These are phyloP conservation scores for Aspergillus sp. DNA, from an alignment of 2,329 filamentous ascomycete genomes.

Conservation along the genomic window DNA sequence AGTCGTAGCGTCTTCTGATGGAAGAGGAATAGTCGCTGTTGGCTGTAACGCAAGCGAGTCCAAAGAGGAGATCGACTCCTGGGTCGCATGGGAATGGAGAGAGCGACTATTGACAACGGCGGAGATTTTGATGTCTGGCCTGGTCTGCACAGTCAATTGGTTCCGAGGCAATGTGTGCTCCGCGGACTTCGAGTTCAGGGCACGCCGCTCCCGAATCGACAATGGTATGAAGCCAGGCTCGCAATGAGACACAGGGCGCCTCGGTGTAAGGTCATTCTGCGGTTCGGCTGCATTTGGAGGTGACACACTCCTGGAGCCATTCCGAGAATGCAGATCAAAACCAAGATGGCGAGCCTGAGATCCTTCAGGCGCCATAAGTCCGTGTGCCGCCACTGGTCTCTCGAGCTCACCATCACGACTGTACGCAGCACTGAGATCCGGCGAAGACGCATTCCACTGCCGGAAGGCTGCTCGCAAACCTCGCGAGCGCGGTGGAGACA, in stretches of 20 bases:
- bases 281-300: background rate
- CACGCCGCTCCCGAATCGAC: constrained; percentile 40
- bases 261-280: constrained; percentile 5
- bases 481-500: constrained; percentile 36
- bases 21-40: constrained; percentile 15
- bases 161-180: constrained; percentile 26
- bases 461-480: constrained; percentile 39
- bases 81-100: constrained; percentile 3
- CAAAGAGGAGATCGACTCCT: constrained; percentile 12
- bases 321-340: background rate
- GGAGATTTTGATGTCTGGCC: constrained; percentile 5
- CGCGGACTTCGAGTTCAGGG: constrained; percentile 28
- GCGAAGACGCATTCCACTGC: constrained; percentile 30
- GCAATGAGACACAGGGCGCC: constrained; percentile 14
- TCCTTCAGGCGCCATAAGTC: background rate
- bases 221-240: constrained; percentile 13
- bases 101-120: constrained; percentile 15
- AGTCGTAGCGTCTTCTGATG: constrained; percentile 21
- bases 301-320: background rate
- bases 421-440: constrained; percentile 12
- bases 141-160: constrained; percentile 29
- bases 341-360: background rate
- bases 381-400: background rate
- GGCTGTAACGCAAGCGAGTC: constrained; percentile 25
- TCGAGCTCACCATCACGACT: constrained; percentile 4